Conservation (phyloP, 345 rosid species). For the Citrus australasica region DNA sequence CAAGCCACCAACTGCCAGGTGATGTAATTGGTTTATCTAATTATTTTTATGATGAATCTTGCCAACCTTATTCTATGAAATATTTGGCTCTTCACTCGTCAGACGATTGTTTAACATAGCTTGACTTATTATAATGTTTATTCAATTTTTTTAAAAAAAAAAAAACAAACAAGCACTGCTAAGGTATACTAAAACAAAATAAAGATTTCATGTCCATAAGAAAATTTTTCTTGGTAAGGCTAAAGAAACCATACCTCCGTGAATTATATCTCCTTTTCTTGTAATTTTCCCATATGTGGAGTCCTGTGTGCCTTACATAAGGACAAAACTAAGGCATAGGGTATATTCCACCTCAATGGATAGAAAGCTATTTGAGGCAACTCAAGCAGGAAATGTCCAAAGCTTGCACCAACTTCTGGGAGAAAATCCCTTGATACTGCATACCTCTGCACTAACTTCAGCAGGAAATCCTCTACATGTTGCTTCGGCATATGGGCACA, state of each 20-base stretch:
- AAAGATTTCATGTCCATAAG: not conserved
- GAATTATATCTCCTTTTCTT: not conserved
- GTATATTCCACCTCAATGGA: not conserved
- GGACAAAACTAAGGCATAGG: not conserved
- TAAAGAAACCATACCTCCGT: not conserved
- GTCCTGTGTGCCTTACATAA: not conserved
- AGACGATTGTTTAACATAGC: not conserved
- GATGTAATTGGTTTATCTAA: not conserved
- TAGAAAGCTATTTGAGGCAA: conserved; percentile 16
- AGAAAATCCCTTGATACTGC: conserved; percentile 24
- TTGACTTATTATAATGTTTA: not conserved
- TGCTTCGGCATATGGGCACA: conserved; percentile 29
- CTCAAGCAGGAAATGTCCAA: conserved; percentile 19
- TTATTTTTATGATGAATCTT: not conserved
- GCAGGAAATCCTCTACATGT: conserved; percentile 24
- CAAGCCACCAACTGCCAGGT: not conserved
- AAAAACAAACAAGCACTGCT: not conserved
- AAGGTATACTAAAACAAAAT: not conserved
- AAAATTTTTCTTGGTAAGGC: not conserved
- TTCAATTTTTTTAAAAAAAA: too few species aligned
- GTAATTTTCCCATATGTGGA: not conserved
- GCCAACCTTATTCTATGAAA: not conserved
- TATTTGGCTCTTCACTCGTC: not conserved
- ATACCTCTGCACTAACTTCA: not conserved
- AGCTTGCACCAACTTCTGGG: conserved; percentile 13